Base-by-base conservation (phyloP, 345 rosid genomes). In the Turritis glabra region DNA sequence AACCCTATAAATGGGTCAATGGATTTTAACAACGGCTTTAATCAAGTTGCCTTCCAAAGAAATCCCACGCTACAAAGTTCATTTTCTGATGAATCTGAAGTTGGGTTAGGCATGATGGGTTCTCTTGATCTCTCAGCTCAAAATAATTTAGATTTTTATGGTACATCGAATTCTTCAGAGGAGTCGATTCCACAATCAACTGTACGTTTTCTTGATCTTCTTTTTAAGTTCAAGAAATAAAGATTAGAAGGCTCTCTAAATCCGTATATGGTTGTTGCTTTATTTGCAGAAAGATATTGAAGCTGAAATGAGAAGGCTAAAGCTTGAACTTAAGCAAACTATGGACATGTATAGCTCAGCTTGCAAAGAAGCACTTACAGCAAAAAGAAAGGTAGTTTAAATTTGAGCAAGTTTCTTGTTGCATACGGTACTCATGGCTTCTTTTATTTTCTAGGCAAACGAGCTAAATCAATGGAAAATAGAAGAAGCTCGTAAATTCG, bases 271-370 rank as follows among this genome's bases (percentile, higher is more conserved):
- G 19, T 55, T 55, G 8, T 55, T n/a, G n/a, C n/a, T n/a, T n/a
- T 38, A 23, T 73, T 30, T 71, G 70, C 89, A 89, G 92, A 77
- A 79, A 33, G 88, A 85, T 4, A 21, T 89, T 38, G 96, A 89
- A 80, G 86, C 75, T n/a, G 97, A 92, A 81, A 88, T 92, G 97
- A 86, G 83, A 77, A 89, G 85, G 74, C 78, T 92, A 63, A 88
- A 82, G 86, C 81, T 83, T 64, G 96, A 92, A 75, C 89, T 92
- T 40, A 90, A 82, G 77, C 97, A 88, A 83, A 92, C 97, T 26
- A 88, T 90, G 84, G 92, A 88, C 57, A 81, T 92, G 96, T 92
- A 90, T 47, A 86, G 90, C 81, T 76, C 83, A 72, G 96, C 96
- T 81, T 92, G 97, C 80, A 85, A 85, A 80, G 96, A 92, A 85